phyloP scores from a whole-genome alignment of 192 early-diverging fungal species.

The Powellomyces hirtus region DNA sequence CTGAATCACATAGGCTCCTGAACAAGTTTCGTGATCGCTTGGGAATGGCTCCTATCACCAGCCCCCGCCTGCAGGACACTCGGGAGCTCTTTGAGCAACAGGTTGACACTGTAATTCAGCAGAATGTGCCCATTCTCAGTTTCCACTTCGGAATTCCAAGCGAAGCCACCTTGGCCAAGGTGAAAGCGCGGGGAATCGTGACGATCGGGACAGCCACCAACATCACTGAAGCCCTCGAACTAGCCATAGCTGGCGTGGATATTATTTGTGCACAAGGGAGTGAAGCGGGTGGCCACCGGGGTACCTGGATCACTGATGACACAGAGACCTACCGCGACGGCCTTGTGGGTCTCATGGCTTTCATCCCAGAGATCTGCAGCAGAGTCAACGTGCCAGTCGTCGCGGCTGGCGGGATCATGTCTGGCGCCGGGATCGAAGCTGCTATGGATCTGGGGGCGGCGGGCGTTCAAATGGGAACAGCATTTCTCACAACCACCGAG shows the following conservation, averaged over 20 bases:
- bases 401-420: background rate
- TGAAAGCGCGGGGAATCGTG: background rate
- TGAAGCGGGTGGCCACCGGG: conserved; percentile 2
- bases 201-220: background rate
- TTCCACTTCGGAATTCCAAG: background rate
- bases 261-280: background rate
- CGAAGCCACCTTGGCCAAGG: background rate
- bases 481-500: background rate
- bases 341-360: background rate
- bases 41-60: background rate
- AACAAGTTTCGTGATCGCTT: background rate
- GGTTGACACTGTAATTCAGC: background rate
- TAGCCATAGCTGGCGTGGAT: background rate
- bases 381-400: background rate
- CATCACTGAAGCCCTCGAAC: background rate
- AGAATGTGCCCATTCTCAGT: background rate
- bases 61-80: background rate
- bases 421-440: background rate
- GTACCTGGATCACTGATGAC: background rate
- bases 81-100: background rate
- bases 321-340: background rate
- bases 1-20: background rate
- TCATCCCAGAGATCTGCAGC: background rate
- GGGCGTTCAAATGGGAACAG: background rate
- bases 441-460: background rate